Conservation (phyloP, 1,284 basidiomycete species). For the Pisolithus thermaeus region DNA sequence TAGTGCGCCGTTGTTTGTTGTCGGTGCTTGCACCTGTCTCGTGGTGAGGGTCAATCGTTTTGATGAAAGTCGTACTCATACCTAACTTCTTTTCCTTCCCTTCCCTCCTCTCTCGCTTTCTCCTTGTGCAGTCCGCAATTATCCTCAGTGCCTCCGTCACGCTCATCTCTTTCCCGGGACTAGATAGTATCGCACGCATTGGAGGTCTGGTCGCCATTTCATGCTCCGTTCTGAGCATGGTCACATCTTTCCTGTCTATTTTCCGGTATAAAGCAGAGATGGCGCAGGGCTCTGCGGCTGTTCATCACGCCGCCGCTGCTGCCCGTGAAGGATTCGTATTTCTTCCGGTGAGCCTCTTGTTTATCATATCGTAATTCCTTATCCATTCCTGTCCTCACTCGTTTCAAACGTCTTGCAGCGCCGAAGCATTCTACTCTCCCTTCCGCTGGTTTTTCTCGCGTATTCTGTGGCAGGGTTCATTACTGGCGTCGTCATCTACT, state of each 20-base stretch:
- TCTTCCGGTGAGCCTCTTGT: slow-evolving; percentile 42
- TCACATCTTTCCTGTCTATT: slow-evolving; percentile 58
- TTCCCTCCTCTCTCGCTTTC: not conserved
- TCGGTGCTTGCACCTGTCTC: slow-evolving; percentile 62
- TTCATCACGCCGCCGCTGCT: slow-evolving; percentile 30
- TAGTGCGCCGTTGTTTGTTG: slow-evolving; percentile 51
- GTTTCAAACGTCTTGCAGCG: slow-evolving; percentile 33
- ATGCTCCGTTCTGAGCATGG: slow-evolving; percentile 62
- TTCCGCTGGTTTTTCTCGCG: slow-evolving; percentile 67
- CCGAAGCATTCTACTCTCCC: slow-evolving; percentile 56
- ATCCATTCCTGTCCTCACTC: not conserved
- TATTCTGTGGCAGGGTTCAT: slow-evolving; percentile 65
- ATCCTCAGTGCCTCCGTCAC: slow-evolving; percentile 73
- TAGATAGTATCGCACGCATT: slow-evolving; percentile 56
- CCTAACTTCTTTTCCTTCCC: not conserved
- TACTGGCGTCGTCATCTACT: slow-evolving; percentile 58
- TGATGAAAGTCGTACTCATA: slow-evolving; percentile 1
- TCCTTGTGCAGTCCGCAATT: slow-evolving; percentile 55
- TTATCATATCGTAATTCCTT: not conserved
- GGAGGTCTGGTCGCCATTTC: slow-evolving; percentile 60
- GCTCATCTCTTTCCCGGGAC: slow-evolving; percentile 65
- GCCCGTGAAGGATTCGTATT: slow-evolving; percentile 52
- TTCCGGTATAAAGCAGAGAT: slow-evolving; percentile 63
- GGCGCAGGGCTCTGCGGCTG: slow-evolving; percentile 35
- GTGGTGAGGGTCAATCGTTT: slow-evolving; percentile 42